Conservation (phyloP, 2,329 filamentous ascomycete genomes). For the Colletotrichum sp. region DNA sequence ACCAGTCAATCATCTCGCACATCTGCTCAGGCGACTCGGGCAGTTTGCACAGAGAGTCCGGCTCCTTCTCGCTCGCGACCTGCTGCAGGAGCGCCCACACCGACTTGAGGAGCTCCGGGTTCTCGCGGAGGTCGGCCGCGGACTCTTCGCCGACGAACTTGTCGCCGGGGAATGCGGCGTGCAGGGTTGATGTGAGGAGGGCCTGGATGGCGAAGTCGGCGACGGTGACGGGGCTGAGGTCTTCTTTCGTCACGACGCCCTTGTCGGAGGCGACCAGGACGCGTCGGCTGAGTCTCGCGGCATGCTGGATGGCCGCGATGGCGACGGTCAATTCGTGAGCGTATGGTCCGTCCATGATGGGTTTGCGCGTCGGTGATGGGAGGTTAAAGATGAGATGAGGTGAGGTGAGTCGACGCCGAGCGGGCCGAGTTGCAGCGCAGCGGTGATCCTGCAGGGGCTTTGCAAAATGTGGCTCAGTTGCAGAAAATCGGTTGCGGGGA, state of each 20-base stretch:
- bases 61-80: conserved; percentile 32
- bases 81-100: conserved; percentile 52
- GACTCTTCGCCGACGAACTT: conserved; percentile 62
- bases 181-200: conserved; percentile 55
- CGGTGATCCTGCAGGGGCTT: neutral
- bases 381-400: neutral
- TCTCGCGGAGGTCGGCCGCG: conserved; percentile 49
- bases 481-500: neutral
- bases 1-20: conserved; percentile 60
- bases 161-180: conserved; percentile 55
- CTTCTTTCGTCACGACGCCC: conserved; percentile 57
- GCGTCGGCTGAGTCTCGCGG: conserved; percentile 54
- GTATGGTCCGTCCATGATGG: conserved; percentile 48
- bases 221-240: conserved; percentile 62
- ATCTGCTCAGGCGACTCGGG: conserved; percentile 48
- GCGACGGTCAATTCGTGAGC: conserved; percentile 47
- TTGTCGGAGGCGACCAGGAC: conserved; percentile 54
- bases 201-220: conserved; percentile 66
- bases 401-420: neutral
- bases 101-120: conserved; percentile 45
- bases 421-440: neutral
- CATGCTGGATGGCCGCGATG: conserved; percentile 46
- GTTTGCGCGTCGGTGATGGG: neutral
- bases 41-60: conserved; percentile 30
- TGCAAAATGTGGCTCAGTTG: neutral